phyloP scores from a whole-genome alignment of 495 filamentous ascomycete species.

The Hypoxylon intermedium region DNA sequence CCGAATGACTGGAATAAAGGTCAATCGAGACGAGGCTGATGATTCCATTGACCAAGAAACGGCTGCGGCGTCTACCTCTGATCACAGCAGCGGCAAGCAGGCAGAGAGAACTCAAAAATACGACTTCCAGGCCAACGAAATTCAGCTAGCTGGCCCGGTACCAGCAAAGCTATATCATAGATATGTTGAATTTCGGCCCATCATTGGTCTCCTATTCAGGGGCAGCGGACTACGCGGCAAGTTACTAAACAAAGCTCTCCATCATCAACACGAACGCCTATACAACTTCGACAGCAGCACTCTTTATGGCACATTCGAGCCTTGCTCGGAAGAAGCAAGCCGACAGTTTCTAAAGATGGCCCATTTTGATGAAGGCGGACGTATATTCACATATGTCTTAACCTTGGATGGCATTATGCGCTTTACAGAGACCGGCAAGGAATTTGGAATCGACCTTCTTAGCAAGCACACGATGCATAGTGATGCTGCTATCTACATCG shows the following conservation, averaged over 20 bases:
- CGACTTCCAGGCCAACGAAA: constrained; percentile 92
- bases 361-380: constrained; percentile 81
- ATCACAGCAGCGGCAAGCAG: constrained; percentile 38
- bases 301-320: constrained; percentile 63
- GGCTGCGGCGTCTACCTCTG: constrained; percentile 30
- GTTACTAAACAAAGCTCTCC: constrained; percentile 81
- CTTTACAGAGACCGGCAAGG: constrained; percentile 93
- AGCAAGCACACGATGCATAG: constrained; percentile 96
- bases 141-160: constrained; percentile 85
- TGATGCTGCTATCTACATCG: constrained; percentile 86
- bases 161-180: constrained; percentile 82
- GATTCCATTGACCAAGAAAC: constrained; percentile 47
- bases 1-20: constrained; percentile 78
- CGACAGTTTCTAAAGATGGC: constrained; percentile 84
- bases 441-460: constrained; percentile 90
- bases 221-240: constrained; percentile 75
- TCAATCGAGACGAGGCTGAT: constrained; percentile 49
- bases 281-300: constrained; percentile 86
- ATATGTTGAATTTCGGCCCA: constrained; percentile 90
- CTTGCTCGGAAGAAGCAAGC: constrained; percentile 66
- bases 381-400: constrained; percentile 90
- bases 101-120: constrained; percentile 68
- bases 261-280: constrained; percentile 85
- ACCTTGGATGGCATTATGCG: constrained; percentile 84
- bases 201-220: constrained; percentile 88